phyloP scores from a whole-genome alignment of 306 rosid genomes.

The Glycine soja region DNA sequence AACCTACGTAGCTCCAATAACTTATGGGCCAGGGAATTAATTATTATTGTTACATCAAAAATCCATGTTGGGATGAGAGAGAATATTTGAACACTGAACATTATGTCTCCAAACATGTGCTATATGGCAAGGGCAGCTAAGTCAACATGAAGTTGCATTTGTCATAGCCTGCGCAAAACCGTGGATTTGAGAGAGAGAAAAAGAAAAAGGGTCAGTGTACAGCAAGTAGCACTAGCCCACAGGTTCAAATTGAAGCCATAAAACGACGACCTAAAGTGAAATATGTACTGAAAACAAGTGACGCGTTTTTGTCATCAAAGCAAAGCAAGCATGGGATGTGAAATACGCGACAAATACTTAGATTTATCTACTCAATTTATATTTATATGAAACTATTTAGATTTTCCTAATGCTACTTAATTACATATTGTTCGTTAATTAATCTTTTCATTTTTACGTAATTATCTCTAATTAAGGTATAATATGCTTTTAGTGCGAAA shows the following conservation, averaged over 20 bases:
- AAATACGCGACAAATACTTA: not conserved
- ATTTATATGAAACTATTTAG: no score
- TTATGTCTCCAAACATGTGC: not conserved
- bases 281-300: slow-evolving; percentile 11
- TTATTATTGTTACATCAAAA: not conserved
- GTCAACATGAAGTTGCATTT: slow-evolving; percentile 60
- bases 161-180: slow-evolving; percentile 64
- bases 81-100: not conserved
- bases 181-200: no score
- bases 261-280: slow-evolving; percentile 22
- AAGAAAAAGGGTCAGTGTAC: not conserved
- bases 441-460: not conserved
- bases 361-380: no score
- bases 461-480: not conserved
- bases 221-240: not conserved
- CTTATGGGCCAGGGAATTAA: not conserved
- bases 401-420: not conserved
- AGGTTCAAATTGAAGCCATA: slow-evolving; percentile 7
- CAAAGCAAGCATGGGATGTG: no score
- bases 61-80: not conserved
- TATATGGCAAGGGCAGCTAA: slow-evolving; percentile 4
- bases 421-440: not conserved
- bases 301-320: no score
- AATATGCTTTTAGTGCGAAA: not conserved
- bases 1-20: not conserved